Conservation (phyloP, 2,329 filamentous ascomycete genomes). For the Penicillium janthinellum region DNA sequence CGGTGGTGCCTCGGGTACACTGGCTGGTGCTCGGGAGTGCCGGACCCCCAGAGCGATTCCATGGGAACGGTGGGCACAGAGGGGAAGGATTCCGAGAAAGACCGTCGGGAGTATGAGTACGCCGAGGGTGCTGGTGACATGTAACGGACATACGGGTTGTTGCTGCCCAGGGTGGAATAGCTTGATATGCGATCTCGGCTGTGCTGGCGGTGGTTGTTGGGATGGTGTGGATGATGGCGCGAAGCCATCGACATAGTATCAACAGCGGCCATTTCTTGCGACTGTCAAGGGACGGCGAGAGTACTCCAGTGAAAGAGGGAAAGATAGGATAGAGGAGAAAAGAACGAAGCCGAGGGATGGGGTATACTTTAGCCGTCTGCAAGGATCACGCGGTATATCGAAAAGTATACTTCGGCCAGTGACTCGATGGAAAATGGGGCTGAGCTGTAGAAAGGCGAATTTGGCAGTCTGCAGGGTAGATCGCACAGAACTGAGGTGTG, state of each 20-base stretch:
- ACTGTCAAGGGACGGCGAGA: not conserved
- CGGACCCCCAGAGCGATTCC: slow-evolving; percentile 23
- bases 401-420: slow-evolving; percentile 6
- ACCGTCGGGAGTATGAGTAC: slow-evolving; percentile 14
- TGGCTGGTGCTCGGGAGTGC: slow-evolving; percentile 29
- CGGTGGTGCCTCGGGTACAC: slow-evolving; percentile 26
- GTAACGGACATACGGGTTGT: slow-evolving; percentile 33
- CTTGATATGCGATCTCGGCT: slow-evolving; percentile 10
- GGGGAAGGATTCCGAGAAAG: slow-evolving; percentile 27
- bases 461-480: slow-evolving; percentile 11
- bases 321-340: not conserved
- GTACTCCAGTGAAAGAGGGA: not conserved
- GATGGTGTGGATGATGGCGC: slow-evolving; percentile 25
- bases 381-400: slow-evolving; percentile 15
- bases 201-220: slow-evolving; percentile 18
- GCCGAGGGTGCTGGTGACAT: slow-evolving; percentile 28
- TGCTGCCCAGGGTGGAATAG: slow-evolving; percentile 16
- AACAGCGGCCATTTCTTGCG: slow-evolving; percentile 19
- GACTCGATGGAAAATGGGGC: slow-evolving; percentile 13
- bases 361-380: not conserved
- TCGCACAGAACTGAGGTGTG: slow-evolving; percentile 9
- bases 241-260: slow-evolving; percentile 29
- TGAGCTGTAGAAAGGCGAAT: slow-evolving; percentile 2
- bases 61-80: slow-evolving; percentile 21
- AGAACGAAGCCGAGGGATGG: not conserved